Percentiles rank a stretch among this genome's conserved stretches.
phyloP scores from a whole-genome alignment of 768 basidiomycete species.

The Mycena crocata region DNA sequence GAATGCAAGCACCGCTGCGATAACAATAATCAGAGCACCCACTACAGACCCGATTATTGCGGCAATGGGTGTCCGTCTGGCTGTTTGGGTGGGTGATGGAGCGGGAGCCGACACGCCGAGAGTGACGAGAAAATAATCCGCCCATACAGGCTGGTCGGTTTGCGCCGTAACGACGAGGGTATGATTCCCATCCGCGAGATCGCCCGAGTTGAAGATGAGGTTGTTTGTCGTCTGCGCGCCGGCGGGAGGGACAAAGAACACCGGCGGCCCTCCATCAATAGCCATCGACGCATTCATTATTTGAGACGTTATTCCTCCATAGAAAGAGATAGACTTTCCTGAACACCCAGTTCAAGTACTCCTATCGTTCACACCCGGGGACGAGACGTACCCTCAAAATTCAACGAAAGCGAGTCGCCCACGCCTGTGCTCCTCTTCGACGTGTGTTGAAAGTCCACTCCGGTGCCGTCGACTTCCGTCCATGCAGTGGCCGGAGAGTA shows the following conservation, averaged over 20 bases:
- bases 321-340: slow-evolving; percentile 11
- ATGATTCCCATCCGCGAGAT: slow-evolving; percentile 14
- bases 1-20: too few relatives aligned
- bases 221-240: slow-evolving; percentile 8
- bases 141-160: slow-evolving; percentile 13
- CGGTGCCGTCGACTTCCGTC: not conserved
- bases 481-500: not conserved
- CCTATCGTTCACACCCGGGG: not conserved
- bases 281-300: slow-evolving; percentile 1
- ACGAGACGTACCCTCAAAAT: slow-evolving; percentile 9
- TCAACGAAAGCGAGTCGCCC: slow-evolving; percentile 1
- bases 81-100: too few relatives aligned
- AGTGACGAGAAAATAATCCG: slow-evolving; percentile 26
- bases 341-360: not conserved
- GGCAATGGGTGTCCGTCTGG: too few relatives aligned
- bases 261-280: slow-evolving; percentile 11
- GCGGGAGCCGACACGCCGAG: not conserved
- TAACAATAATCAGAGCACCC: too few relatives aligned
- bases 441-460: slow-evolving; percentile 5
- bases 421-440: not conserved
- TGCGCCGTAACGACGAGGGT: slow-evolving; percentile 16
- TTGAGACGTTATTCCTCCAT: not conserved
- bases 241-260: not conserved
- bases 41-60: too few relatives aligned
- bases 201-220: slow-evolving; percentile 13